These are phyloP conservation scores for Polychytrium aggregatum DNA, from an alignment of 192 early-diverging fungal species.

Conservation along the genomic window DNA sequence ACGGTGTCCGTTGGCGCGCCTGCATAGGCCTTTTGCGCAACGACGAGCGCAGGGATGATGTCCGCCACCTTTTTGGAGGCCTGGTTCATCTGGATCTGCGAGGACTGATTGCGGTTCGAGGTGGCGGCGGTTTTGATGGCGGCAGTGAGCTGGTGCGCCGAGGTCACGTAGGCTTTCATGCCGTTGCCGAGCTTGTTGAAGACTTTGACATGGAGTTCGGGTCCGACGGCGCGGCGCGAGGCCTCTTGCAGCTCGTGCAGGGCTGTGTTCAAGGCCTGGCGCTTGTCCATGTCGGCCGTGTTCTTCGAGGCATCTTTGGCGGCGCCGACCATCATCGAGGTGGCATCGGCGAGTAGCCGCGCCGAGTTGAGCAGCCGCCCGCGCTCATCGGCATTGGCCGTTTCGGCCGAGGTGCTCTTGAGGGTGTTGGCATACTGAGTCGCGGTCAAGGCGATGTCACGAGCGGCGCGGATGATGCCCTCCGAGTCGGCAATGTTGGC, in stretches of 20 bases:
- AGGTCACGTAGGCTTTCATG: slow-evolving; percentile 26
- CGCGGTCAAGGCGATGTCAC: slow-evolving; percentile 29
- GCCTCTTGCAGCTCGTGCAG: slow-evolving; percentile 12
- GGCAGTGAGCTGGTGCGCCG: slow-evolving; percentile 34
- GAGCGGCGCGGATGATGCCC: slow-evolving; percentile 28
- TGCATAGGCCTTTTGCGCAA: slow-evolving; percentile 14
- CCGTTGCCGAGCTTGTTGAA: slow-evolving; percentile 32
- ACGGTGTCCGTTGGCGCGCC: slow-evolving; percentile 24
- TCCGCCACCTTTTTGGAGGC: slow-evolving; percentile 28
- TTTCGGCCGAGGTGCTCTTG: slow-evolving; percentile 20
- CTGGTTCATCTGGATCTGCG: slow-evolving; percentile 38
- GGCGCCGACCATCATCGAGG: slow-evolving; percentile 30
- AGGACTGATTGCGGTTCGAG: slow-evolving; percentile 40
- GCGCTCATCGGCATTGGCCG: slow-evolving; percentile 17
- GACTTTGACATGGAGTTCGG: slow-evolving; percentile 20
- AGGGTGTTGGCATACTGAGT: slow-evolving; percentile 39
- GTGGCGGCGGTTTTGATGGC: slow-evolving; percentile 23
- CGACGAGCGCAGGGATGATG: slow-evolving; percentile 15
- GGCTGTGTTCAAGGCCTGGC: slow-evolving; percentile 1
- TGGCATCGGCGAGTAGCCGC: slow-evolving; percentile 24
- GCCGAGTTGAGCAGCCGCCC: slow-evolving; percentile 25
- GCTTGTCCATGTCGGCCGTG: slow-evolving; percentile 6
- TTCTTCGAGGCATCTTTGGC: slow-evolving; percentile 32
- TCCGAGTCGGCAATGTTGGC: slow-evolving; percentile 25
- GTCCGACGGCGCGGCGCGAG: slow-evolving; percentile 14